These are phyloP conservation scores for Fragosphaeria purpurea DNA, from an alignment of 2,329 filamentous ascomycete species.

Conservation along the genomic window DNA sequence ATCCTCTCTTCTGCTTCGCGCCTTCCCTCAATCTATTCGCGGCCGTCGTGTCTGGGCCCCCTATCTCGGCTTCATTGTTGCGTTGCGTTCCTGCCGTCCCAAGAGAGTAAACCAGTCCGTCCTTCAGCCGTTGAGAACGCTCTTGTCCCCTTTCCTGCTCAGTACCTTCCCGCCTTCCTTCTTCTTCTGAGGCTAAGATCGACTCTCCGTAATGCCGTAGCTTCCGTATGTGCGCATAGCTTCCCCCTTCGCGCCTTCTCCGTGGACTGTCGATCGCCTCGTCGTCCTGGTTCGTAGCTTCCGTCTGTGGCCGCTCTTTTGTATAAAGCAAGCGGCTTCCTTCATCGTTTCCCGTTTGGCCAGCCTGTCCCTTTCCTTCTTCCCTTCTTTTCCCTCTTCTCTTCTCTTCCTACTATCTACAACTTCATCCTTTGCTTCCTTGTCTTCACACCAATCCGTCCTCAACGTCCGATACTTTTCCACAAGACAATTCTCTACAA, in stretches of 20 bases:
- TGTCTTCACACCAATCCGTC: not conserved
- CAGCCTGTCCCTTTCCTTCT: not conserved
- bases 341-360: not conserved
- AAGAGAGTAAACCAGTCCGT: not conserved
- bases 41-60: not conserved
- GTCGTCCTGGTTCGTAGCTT: no score
- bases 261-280: no score
- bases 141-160: not conserved
- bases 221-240: not conserved
- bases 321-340: conserved; percentile 4
- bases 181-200: not conserved
- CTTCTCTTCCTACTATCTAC: not conserved
- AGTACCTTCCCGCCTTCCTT: not conserved
- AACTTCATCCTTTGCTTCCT: not conserved
- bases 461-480: not conserved
- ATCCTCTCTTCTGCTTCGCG: no score
- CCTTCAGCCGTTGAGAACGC: not conserved
- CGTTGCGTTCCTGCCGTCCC: not conserved
- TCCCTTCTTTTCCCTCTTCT: not conserved
- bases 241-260: not conserved
- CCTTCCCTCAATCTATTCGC: no score
- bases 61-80: conserved; percentile 5
- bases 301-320: not conserved
- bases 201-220: not conserved
- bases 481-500: not conserved